These are phyloP conservation scores for Incumbomyces delicatus DNA, from an alignment of 2,329 filamentous ascomycete species.

Conservation along the genomic window DNA sequence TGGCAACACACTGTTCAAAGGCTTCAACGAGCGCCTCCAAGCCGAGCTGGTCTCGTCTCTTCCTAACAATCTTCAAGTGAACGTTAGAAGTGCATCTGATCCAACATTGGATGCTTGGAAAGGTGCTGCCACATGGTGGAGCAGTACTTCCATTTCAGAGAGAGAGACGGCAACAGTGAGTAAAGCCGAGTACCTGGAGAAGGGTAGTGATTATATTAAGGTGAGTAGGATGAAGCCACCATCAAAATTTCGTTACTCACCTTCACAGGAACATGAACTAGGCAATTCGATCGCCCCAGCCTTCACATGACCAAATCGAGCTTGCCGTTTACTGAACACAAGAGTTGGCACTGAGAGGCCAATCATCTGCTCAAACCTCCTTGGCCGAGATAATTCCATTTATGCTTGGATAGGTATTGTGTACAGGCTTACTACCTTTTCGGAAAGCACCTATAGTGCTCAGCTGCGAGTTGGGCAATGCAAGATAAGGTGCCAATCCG, in stretches of 20 bases:
- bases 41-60: slow-evolving; percentile 64
- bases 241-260: not conserved
- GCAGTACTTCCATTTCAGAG: slow-evolving; percentile 39
- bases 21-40: slow-evolving; percentile 73
- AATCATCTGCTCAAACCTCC: no score
- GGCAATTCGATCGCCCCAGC: not conserved
- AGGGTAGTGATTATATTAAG: slow-evolving; percentile 89
- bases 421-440: no score
- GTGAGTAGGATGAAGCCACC: slow-evolving; percentile 29
- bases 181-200: slow-evolving; percentile 78
- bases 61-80: slow-evolving; percentile 57
- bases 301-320: not conserved
- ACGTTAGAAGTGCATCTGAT: slow-evolving; percentile 63
- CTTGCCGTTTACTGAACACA: no score
- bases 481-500: no score
- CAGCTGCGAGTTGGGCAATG: no score
- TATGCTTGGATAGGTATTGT: no score
- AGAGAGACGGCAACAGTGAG: slow-evolving; percentile 60
- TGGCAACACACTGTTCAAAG: slow-evolving; percentile 77
- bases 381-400: no score
- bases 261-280: not conserved
- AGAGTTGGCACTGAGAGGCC: no score
- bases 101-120: slow-evolving; percentile 83
- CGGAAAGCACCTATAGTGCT: no score
- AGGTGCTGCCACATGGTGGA: slow-evolving; percentile 79